A percentile compares a stretch with the other conserved stretches of the same genome.
Evolutionary conservation across 306 rosid species (phyloP).

Genomic region (Ormosia semicastrata): DNA sequence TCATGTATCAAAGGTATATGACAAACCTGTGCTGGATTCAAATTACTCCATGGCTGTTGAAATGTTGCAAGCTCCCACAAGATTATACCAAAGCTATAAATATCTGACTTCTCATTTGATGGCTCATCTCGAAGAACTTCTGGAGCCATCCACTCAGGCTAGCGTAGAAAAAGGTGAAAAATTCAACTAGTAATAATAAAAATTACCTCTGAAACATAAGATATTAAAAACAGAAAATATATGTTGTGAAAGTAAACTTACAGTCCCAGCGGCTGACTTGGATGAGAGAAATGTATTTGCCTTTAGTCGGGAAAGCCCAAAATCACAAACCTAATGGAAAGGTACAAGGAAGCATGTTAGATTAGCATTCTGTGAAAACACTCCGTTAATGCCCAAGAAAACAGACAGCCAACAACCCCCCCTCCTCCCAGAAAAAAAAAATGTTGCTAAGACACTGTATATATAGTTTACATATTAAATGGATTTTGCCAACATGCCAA

Average conservation of each 20-base stretch:
- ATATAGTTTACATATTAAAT: not conserved
- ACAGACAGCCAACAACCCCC: not conserved
- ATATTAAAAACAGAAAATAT: not conserved
- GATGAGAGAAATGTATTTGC: constrained; percentile 87
- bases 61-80: constrained; percentile 83
- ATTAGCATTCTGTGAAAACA: not conserved
- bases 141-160: constrained; percentile 89
- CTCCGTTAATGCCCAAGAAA: not conserved
- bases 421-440: not conserved
- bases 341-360: not conserved
- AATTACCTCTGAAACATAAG: not conserved
- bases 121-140: constrained; percentile 88
- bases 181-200: not conserved
- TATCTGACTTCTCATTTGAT: constrained; percentile 79
- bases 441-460: not conserved
- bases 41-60: constrained; percentile 80
- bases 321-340: constrained; percentile 68
- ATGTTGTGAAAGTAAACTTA: constrained; percentile 40
- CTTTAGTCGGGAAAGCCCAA: constrained; percentile 87
- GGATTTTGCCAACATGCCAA: not conserved
- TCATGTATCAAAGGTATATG: not conserved
- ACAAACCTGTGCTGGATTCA: constrained; percentile 83
- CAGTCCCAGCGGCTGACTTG: constrained; percentile 96
- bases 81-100: constrained; percentile 87
- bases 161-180: constrained; percentile 8